Percentiles rank a stretch among this genome's conserved stretches.
phyloP scores from a whole-genome alignment of 305 asterid genomes.

The Rubia peregrina region DNA sequence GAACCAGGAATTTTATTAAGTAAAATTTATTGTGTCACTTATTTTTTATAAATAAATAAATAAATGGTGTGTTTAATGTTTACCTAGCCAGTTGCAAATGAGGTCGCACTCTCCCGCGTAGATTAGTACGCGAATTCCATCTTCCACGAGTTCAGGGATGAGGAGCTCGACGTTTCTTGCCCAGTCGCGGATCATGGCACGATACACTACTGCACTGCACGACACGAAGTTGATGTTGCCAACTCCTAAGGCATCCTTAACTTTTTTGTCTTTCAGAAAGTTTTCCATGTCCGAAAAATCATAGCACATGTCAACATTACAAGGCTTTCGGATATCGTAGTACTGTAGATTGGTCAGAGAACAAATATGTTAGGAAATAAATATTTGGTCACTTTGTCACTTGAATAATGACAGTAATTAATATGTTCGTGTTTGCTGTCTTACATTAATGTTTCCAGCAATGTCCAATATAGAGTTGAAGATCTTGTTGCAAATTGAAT shows the following conservation, averaged over 20 bases:
- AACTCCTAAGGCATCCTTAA: conserved; percentile 5
- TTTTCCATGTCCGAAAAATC: not conserved
- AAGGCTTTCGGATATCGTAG: conserved; percentile 6
- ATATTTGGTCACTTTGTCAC: not conserved
- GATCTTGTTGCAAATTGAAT: not conserved
- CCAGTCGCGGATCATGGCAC: conserved; percentile 10
- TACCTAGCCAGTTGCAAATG: conserved; percentile 12
- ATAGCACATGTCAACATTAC: not conserved
- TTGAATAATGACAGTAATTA: too few relatives aligned
- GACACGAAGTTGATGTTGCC: conserved; percentile 4
- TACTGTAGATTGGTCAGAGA: not conserved
- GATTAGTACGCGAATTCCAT: conserved; percentile 2
- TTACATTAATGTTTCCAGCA: conserved; percentile 10
- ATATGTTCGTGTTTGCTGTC: not conserved
- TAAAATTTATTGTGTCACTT: not conserved
- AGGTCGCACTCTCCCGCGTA: conserved; percentile 8
- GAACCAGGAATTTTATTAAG: not conserved
- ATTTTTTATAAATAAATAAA: not conserved
- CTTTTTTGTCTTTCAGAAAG: conserved; percentile 5
- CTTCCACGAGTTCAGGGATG: conserved; percentile 5
- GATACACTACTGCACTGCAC: conserved; percentile 1
- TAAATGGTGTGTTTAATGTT: not conserved
- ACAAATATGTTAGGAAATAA: not conserved
- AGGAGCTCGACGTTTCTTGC: not conserved
- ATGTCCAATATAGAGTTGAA: not conserved